These are phyloP conservation scores for Nematocida sp. DNA, from an alignment of 371 early-diverging fungal species.

Conservation along the genomic window DNA sequence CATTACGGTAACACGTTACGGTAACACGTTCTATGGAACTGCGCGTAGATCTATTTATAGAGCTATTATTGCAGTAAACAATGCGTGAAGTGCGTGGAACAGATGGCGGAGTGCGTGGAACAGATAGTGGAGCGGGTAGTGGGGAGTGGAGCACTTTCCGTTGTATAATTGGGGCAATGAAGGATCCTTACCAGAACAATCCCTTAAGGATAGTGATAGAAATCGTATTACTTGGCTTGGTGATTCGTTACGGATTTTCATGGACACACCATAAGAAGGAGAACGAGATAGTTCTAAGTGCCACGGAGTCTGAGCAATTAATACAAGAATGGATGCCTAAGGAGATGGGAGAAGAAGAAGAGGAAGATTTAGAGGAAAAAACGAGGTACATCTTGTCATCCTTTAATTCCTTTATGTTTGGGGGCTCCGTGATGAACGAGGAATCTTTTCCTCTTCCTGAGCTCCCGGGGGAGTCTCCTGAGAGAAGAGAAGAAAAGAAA, in stretches of 20 bases:
- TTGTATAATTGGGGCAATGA: neutral
- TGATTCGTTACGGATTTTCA: slow-evolving; percentile 30
- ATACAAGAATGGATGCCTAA: slow-evolving; percentile 49
- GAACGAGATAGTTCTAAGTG: slow-evolving; percentile 14
- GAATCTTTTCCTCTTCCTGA: neutral
- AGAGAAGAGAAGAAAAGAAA: slow-evolving; percentile 55
- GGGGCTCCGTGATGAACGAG: neutral
- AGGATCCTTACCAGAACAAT: slow-evolving; percentile 50
- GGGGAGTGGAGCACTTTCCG: neutral
- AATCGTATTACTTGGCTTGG: slow-evolving; percentile 35
- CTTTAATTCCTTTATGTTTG: slow-evolving; percentile 38
- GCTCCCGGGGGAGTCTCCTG: slow-evolving; percentile 26
- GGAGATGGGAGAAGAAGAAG: slow-evolving; percentile 1
- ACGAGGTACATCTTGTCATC: slow-evolving; percentile 19
- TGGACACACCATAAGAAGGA: neutral
- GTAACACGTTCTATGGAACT: no score
- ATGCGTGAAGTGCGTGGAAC: neutral
- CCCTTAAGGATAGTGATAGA: slow-evolving; percentile 36
- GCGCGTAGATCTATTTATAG: no score
- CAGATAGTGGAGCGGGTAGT: neutral
- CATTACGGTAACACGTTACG: no score
- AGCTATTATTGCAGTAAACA: slow-evolving; percentile 2
- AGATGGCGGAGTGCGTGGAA: neutral
- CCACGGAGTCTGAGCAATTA: slow-evolving; percentile 33
- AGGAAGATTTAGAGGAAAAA: neutral